These are phyloP conservation scores for Cyclotella cryptica DNA, from an alignment of 108 stramenopile genomes.

Conservation along the genomic window DNA sequence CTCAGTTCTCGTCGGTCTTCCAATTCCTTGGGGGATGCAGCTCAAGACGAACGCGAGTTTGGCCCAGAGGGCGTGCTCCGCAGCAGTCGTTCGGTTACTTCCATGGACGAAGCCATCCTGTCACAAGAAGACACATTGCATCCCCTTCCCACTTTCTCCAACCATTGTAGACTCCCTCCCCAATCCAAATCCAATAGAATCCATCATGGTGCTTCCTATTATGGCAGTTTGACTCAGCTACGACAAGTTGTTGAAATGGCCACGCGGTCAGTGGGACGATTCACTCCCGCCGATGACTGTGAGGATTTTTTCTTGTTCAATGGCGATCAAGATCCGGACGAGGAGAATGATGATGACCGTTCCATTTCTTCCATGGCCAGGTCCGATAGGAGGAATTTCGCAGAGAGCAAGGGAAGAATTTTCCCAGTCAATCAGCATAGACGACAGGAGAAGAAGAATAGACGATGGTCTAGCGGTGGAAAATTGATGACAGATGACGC, in stretches of 20 bases:
- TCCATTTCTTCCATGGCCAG: conserved; percentile 11
- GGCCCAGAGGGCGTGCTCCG: neutral
- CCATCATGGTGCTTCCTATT: neutral
- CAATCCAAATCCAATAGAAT: neutral
- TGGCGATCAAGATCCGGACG: neutral
- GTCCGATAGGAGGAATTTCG: neutral
- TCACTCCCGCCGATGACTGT: conserved; percentile 8
- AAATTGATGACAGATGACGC: neutral
- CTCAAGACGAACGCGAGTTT: neutral
- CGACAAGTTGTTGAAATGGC: conserved; percentile 12
- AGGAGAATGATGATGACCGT: neutral
- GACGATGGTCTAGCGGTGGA: neutral
- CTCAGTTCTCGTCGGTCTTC: neutral
- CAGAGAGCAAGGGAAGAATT: conserved; percentile 11
- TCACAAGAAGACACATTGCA: too few species aligned
- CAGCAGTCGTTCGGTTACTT: neutral
- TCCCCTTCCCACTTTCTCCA: too few species aligned
- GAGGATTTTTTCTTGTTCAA: neutral
- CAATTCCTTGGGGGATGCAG: neutral
- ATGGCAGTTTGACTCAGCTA: neutral
- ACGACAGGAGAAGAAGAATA: neutral
- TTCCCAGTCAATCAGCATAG: neutral
- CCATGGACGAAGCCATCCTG: neutral
- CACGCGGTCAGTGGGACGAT: neutral
- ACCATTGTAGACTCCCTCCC: too few species aligned